Evolutionary conservation across 176 grass and related monocot species (phyloP), one percentile per base, ranked within the genome.

Genomic region (Alopecurus myosuroides): DNA sequence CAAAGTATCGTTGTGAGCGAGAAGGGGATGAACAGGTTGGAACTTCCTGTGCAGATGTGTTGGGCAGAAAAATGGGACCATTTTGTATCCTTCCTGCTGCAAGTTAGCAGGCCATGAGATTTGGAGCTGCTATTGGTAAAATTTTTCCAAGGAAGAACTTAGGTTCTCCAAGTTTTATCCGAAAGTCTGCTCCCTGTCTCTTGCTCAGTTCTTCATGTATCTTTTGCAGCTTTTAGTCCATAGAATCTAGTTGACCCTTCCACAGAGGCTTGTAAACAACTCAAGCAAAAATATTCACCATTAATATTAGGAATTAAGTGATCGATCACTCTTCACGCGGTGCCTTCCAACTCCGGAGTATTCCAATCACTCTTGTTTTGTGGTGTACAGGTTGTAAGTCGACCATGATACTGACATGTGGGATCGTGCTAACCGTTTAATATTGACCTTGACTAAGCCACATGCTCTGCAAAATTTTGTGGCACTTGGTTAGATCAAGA

Each of bases 21-120:
- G n/a, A 57, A 63, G 64, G 73, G n/a, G n/a, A 31, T 87, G 81
- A 84, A 81, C 81, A 84, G 81, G 76, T 77, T 87, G 76, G 18
- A 73, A 62, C 6, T 36, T 58, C 79, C 68, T 86, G 64, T 56
- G 57, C 74, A 25, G 53, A 17, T 65, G 79, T 72, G 64, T 11
- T 25, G 36, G 74, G 22, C 66, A 48, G 19, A 67, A 74, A n/a
- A n/a, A n/a, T 55, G 37, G 46, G 74, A 20, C 1, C 75, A 36
- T 74, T 64, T 83, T 57, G 58, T n/a, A n/a, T 76, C 13, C 76
- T n/a, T n/a, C 67, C 57, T 87, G 49, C 23, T 70, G 39, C 57
- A 84, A 57, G 76, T 67, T 79, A 69, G n/a, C n/a, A n/a, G 80
- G 76, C 57, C 23, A 35, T 80, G n/a, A 20, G 26, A 31, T 74